These are phyloP conservation scores for Aspergillus bertholletiae DNA, from an alignment of 495 filamentous ascomycete species.

Conservation along the genomic window DNA sequence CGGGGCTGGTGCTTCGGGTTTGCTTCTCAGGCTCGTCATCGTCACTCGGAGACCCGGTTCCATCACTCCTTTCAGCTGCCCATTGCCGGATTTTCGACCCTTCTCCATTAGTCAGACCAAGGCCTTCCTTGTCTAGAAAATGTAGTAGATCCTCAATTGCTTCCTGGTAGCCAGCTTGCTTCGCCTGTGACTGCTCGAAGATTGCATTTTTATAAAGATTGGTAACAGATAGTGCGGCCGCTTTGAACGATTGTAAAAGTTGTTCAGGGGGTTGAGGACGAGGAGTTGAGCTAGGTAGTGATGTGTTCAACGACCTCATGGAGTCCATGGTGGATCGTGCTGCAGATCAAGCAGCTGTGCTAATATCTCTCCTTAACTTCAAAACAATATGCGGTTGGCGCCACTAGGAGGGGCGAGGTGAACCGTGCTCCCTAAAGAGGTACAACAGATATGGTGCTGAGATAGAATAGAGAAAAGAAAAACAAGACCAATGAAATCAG, in stretches of 20 bases:
- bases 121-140: constrained; percentile 77
- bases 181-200: constrained; percentile 67
- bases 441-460: background rate
- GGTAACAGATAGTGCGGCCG: constrained; percentile 90
- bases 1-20: constrained; percentile 57
- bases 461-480: background rate
- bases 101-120: constrained; percentile 75
- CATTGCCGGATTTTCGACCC: constrained; percentile 79
- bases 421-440: constrained; percentile 13
- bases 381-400: background rate
- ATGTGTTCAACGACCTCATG: constrained; percentile 70
- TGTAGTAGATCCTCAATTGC: constrained; percentile 83
- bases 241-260: constrained; percentile 84
- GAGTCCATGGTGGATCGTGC: constrained; percentile 57
- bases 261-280: constrained; percentile 67
- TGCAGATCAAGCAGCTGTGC: constrained; percentile 13
- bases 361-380: constrained; percentile 1
- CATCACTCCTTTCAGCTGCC: constrained; percentile 75
- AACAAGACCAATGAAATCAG: background rate
- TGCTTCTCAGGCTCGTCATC: constrained; percentile 64
- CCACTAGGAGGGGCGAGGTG: constrained; percentile 18
- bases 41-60: constrained; percentile 63
- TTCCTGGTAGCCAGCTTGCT: constrained; percentile 83
- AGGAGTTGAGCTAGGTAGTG: constrained; percentile 52
- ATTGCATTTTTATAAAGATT: constrained; percentile 92